Conservation (phyloP, 345 rosid genomes). For the Luvunga scandens region DNA sequence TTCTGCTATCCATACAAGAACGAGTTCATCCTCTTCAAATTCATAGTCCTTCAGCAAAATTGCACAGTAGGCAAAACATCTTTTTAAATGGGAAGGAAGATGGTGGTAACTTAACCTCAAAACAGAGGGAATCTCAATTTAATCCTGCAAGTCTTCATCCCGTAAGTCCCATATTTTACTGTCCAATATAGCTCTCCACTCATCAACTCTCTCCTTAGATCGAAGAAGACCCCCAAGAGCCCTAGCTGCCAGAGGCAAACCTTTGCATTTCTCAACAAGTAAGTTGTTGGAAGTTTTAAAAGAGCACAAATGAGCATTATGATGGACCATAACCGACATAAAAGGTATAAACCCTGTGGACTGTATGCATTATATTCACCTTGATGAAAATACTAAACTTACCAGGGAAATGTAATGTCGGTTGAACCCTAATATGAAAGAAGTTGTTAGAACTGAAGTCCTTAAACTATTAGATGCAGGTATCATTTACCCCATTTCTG, state of each 20-base stretch:
- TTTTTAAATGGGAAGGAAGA: conserved; percentile 26
- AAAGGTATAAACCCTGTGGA: no score
- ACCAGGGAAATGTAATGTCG: no score
- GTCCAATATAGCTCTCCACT: neutral
- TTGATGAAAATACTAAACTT: no score
- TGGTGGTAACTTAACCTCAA: neutral
- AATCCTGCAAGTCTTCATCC: neutral
- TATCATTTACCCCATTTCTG: no score
- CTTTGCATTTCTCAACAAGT: conserved; percentile 3
- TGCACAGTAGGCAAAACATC: conserved; percentile 28
- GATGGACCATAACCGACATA: no score
- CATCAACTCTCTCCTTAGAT: neutral
- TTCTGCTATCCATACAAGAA: conserved; percentile 26
- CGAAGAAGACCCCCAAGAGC: conserved; percentile 4
- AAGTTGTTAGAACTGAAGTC: no score
- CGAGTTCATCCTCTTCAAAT: conserved; percentile 1
- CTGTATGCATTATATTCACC: no score
- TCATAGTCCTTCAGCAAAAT: neutral
- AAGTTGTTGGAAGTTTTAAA: no score
- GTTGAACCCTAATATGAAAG: no score
- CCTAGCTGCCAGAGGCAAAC: conserved; percentile 13
- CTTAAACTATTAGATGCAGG: no score
- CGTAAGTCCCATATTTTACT: neutral
- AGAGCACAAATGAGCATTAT: no score
- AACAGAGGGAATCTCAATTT: neutral